A percentile compares a stretch with the other conserved stretches of the same genome.
Conservation (phyloP, 2,329 filamentous ascomycete genomes). For the Tolypocladium paradoxum region DNA sequence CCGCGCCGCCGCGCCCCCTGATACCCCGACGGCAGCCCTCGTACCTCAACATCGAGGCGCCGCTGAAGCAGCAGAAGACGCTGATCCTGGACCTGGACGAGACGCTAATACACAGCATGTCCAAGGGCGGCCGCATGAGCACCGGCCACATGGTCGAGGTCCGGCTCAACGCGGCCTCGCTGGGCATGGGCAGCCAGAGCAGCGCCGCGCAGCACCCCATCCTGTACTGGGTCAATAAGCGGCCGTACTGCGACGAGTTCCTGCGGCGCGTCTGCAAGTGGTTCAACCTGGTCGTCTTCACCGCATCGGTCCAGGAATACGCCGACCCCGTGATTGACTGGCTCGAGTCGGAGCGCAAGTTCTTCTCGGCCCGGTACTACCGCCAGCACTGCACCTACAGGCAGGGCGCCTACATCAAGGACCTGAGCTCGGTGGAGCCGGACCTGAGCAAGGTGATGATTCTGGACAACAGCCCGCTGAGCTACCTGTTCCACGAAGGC, state of each 20-base stretch:
- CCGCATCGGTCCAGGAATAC: constrained; percentile 95
- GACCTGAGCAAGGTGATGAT: constrained; percentile 98
- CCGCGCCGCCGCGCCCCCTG: constrained; percentile 78
- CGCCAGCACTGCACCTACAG: constrained; percentile 93
- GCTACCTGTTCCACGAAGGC: constrained; percentile 99
- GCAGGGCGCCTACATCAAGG: constrained; percentile 96
- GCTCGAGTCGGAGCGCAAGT: constrained; percentile 94
- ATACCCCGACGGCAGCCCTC: constrained; percentile 85
- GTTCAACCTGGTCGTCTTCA: constrained; percentile 97
- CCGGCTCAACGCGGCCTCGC: constrained; percentile 63
- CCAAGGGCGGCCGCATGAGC: constrained; percentile 90
- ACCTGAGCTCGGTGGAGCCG: constrained; percentile 89
- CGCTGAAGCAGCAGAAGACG: constrained; percentile 68
- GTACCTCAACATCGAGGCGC: constrained; percentile 55
- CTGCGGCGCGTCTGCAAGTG: constrained; percentile 86
- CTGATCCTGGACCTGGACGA: constrained; percentile 93
- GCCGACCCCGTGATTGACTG: constrained; percentile 98
- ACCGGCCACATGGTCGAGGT: constrained; percentile 99
- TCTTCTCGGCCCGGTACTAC: constrained; percentile 89
- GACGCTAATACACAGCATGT: constrained; percentile 95
- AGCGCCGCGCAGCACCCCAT: constrained; percentile 77
- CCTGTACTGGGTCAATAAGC: constrained; percentile 96
- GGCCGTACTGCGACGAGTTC: constrained; percentile 94
- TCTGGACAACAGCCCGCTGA: constrained; percentile 93
- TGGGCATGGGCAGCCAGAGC: constrained; percentile 59